Evolutionary conservation across 805 yeast species (phyloP), one percentile per base, ranked within the genome.

Genomic region (Sugiyamaella smithiae): DNA sequence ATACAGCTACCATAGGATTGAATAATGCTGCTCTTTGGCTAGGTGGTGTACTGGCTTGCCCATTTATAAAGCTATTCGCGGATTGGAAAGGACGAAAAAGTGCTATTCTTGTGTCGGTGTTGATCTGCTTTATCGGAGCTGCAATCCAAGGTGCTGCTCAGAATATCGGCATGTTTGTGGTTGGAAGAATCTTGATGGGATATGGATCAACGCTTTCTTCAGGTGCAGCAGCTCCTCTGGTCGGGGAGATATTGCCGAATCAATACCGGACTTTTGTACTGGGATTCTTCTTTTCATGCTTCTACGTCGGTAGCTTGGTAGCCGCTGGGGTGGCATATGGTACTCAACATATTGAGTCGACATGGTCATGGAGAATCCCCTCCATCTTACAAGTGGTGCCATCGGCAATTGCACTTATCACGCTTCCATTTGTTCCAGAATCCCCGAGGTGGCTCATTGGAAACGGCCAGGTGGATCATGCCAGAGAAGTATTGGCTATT

Each of bases 161-260:
- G 58, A 62, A 43, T 66, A 80, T 54, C 86, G 85, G 44, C 88
- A 83, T 49, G 63, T 81, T 86, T 51, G 77, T 85, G 47, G 67
- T 81, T 54, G 90, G 86, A 24, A 77, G 93, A 70, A 78, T 82
- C 42, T 61, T 81, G 16, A 75, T 85, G 16, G 88, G 93, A 55
- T 57, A 84, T 46, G 93, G 90, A 57, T 88, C 85, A 40, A 88
- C 82, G 17, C 61, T 81, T 85, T 82, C 81, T 52, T 89, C 90
- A 53, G 81, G 88, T 12, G 80, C 88, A 16, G 82, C 88, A 28
- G 81, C 84, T 53, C 93, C 93, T n/a, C 82, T 83, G 51, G 87
- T 83, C 62, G 74, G 89, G 1, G 95, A 85, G 67, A 74, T 80
- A 66, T 76, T 88, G 33, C 77, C 76, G 49, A 76, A 87, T 9